phyloP scores from a whole-genome alignment of 805 yeast genomes.

The Starmerella kuoi region DNA sequence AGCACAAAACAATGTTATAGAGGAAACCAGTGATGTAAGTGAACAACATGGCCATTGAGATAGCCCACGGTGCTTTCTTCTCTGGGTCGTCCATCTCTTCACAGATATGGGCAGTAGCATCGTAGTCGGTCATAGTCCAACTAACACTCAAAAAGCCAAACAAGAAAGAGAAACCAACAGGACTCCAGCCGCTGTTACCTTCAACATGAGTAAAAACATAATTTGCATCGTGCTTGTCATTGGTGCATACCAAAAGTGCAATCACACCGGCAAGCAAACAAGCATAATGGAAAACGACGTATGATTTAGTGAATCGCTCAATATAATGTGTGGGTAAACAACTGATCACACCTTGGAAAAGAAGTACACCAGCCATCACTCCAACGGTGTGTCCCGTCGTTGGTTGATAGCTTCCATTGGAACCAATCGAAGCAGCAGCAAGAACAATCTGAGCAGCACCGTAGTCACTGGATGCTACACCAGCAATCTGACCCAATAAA shows the following conservation, averaged over 20 bases:
- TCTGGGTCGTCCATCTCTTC: slow-evolving; percentile 53
- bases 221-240: slow-evolving; percentile 34
- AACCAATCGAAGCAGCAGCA: slow-evolving; percentile 28
- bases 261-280: slow-evolving; percentile 39
- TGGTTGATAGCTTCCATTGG: slow-evolving; percentile 25
- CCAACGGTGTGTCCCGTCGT: slow-evolving; percentile 24
- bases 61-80: slow-evolving; percentile 45
- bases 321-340: slow-evolving; percentile 41
- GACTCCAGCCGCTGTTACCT: slow-evolving; percentile 39
- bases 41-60: slow-evolving; percentile 35
- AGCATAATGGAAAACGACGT: slow-evolving; percentile 39
- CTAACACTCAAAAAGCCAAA: slow-evolving; percentile 36
- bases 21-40: slow-evolving; percentile 26
- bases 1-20: slow-evolving; percentile 26
- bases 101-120: slow-evolving; percentile 59
- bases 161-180: slow-evolving; percentile 44
- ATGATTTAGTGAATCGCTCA: slow-evolving; percentile 39
- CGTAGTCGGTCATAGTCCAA: slow-evolving; percentile 59
- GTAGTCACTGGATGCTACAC: slow-evolving; percentile 28
- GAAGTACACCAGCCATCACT: slow-evolving; percentile 33
- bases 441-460: slow-evolving; percentile 29
- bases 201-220: slow-evolving; percentile 40
- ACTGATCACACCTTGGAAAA: slow-evolving; percentile 39
- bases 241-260: slow-evolving; percentile 44
- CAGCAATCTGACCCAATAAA: slow-evolving; percentile 29